Evolutionary conservation across 345 rosid genomes (phyloP), one percentile per base, ranked within the genome.

Genomic region (Mercurialis annua): DNA sequence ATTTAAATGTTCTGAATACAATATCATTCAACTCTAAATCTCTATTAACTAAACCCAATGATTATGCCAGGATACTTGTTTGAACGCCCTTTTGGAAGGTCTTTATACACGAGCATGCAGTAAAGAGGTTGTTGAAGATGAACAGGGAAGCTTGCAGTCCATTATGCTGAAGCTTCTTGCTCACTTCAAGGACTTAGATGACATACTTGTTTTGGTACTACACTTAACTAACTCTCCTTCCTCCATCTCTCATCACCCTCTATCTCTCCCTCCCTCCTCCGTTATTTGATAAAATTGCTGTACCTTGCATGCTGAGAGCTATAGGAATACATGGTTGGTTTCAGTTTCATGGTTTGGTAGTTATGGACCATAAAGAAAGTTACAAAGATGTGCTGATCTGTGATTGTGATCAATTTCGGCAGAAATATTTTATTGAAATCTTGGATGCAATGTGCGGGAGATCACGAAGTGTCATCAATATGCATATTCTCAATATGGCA

Each of bases 401-500:
- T 72, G 66, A 20, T 60, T 53, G 23, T 53, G 24, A 17, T 69
- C 43, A n/a, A 42, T 59, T 70, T 42, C 66, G 84, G 80, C 72
- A 92, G 98, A 66, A 77, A 59, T 88, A 85, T 78, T 90, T 86
- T 79, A 84, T 92, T 61, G 85, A 90, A 80, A 83, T 85, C 73
- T 78, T 90, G 71, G 97, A 92, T 79, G 78, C 82, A 63, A 81
- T 87, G 85, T 75, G 81, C 74, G 98, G 96, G 81, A 79, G 74
- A 73, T 76, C 89, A 49, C 74, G 81, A 71, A 83, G 69, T 70
- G 76, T 62, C 64, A 78, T 90, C 67, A 84, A 83, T 68, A 75
- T 80, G 84, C 87, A 85, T 56, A 87, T 92, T 55, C 92, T 92
- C 76, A 75, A 72, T 68, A 84, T 76, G 85, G 97, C 87, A 36